These are phyloP conservation scores for Trametes pubescens DNA, from an alignment of 1,284 basidiomycete species.

Conservation along the genomic window DNA sequence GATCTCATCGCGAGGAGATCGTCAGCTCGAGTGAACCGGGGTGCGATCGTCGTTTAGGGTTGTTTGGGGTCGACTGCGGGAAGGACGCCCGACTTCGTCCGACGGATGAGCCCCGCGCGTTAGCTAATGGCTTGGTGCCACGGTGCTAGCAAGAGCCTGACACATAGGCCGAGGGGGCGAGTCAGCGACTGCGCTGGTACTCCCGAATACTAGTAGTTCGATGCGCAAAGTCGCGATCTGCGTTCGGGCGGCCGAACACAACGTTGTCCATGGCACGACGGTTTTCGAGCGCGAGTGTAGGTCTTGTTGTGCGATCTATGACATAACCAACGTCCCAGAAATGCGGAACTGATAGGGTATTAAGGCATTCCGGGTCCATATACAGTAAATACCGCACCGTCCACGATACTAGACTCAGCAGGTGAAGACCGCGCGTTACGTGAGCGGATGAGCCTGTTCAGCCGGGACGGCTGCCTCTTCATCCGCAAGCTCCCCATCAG, in stretches of 20 bases:
- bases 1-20: neutral
- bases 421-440: neutral
- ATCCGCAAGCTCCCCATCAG: neutral
- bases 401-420: conserved; percentile 1
- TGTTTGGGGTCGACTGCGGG: neutral
- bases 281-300: neutral
- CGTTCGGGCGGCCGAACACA: neutral
- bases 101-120: neutral
- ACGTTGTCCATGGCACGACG: neutral
- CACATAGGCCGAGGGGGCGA: neutral
- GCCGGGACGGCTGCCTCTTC: neutral
- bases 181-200: conserved; percentile 5
- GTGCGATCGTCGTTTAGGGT: neutral
- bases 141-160: neutral
- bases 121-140: neutral
- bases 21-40: neutral
- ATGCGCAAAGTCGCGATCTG: neutral
- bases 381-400: conserved; percentile 23
- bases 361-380: conserved; percentile 19
- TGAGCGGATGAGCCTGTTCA: neutral
- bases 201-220: neutral
- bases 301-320: neutral
- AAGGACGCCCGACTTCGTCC: neutral
- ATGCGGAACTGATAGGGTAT: conserved; percentile 17
- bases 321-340: neutral